Percentiles rank a stretch among this genome's conserved stretches.
Conservation (phyloP, 208 protist genomes). For the Tritrichomonas musculus region DNA sequence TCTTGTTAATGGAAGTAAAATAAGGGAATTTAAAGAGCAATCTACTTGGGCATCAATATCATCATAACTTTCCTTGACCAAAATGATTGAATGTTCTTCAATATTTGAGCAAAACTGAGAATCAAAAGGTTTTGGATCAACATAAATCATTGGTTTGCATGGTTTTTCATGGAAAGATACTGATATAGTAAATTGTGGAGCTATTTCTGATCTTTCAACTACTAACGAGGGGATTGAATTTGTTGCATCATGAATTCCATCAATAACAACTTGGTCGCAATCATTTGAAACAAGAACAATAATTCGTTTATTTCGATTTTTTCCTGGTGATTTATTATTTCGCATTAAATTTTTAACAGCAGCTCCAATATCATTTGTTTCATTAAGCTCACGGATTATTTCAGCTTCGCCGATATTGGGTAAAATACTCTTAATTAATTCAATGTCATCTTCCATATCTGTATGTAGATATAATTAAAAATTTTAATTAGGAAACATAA, state of each 20-base stretch:
- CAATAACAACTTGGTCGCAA: background rate
- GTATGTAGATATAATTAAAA: no score
- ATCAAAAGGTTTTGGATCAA: background rate
- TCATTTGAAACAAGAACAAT: no score
- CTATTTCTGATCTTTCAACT: background rate
- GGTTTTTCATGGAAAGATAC: background rate
- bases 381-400: no score
- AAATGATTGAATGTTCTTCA: background rate
- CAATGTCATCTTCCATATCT: no score
- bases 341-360: no score
- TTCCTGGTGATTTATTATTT: no score
- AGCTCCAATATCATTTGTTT: no score
- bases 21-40: background rate
- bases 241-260: background rate
- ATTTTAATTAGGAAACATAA: no score
- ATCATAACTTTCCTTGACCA: background rate
- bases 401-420: no score
- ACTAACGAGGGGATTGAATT: background rate
- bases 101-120: background rate
- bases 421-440: no score
- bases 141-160: conserved; percentile 13
- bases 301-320: no score
- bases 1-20: background rate
- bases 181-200: background rate
- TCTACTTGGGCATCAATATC: background rate